Conservation (phyloP, 768 basidiomycete species). For the Amanita inopinata region DNA sequence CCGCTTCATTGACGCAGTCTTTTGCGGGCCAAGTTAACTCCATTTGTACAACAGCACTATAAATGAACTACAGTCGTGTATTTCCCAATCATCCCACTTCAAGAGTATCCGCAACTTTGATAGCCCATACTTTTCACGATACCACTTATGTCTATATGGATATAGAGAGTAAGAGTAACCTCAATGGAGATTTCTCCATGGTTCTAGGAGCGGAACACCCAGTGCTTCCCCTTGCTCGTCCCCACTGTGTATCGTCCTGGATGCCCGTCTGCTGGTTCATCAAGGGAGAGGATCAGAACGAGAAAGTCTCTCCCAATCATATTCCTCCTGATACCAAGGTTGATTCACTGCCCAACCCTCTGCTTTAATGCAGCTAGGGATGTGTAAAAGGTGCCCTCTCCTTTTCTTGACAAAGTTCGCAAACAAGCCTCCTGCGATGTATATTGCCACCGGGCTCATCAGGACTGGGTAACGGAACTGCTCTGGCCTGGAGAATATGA, state of each 20-base stretch:
- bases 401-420: conserved; percentile 16
- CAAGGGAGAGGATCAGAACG: conserved; percentile 10
- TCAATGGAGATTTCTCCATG: too few species aligned
- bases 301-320: conserved; percentile 7
- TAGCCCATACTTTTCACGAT: too few species aligned
- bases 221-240: not conserved
- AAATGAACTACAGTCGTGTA: too few species aligned
- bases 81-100: too few species aligned
- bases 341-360: not conserved
- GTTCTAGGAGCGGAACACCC: too few species aligned
- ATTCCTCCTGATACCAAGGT: not conserved
- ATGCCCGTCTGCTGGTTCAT: conserved; percentile 21
- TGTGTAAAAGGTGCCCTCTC: conserved; percentile 18
- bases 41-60: too few species aligned
- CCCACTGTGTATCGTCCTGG: not conserved
- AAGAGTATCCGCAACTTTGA: too few species aligned
- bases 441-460: conserved; percentile 14
- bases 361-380: conserved; percentile 6
- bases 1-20: not conserved
- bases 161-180: too few species aligned
- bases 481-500: conserved; percentile 18
- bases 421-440: conserved; percentile 12
- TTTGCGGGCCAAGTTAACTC: too few species aligned
- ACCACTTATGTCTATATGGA: too few species aligned
- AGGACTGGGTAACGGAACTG: conserved; percentile 19